Evolutionary conservation across 1,284 basidiomycete species (phyloP), one percentile per base, ranked within the genome.

Genomic region (Golubevia sp.): DNA sequence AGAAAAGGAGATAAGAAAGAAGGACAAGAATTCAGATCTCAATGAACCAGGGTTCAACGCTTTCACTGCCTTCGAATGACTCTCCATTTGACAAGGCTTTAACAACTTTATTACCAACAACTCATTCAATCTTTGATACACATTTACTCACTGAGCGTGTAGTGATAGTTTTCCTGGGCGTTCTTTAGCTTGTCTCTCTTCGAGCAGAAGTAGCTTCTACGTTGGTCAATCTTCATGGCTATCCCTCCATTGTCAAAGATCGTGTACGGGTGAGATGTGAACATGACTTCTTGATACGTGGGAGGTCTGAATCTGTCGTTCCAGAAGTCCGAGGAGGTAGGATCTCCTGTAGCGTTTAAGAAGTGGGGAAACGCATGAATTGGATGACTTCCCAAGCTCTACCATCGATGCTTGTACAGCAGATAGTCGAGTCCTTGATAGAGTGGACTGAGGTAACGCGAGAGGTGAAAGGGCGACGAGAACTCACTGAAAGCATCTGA

Each of bases 211-310:
- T 71, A 73, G n/a, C 54, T 24, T 38, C 74, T 68, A 30, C 76
- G 70, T 18, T 73, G 59, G 15, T 68, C 38, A 18, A 44, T 44
- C 38, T 44, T 44, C 38, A 44, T 44, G 11, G 38, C 38, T 13
- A 44, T 44, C 11, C 38, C 38, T 44, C 38, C 38, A 44, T 44
- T 55, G 57, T 73, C 70, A 56, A 82, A 82, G 65, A 82, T 69
- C 15, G 71, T 73, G 68, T 82, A 82, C 52, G 76, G 56, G 66
- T 82, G 79, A 11, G 73, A 66, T 63, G 80, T 77, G 55, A 80
- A 25, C 18, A 66, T 49, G 3, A 82, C 78, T 26, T 55, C 63
- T 56, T 79, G 59, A 68, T 72, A 82, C 8, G 60, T 50, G 1
- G 77, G 77, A n/a, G 71, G 66, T 18, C 58, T 68, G 8, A 76